A percentile compares a stretch with the other conserved stretches of the same genome.
These are phyloP conservation scores for Sugiyamaella valdiviana DNA, from an alignment of 805 yeast genomes.

Conservation along the genomic window DNA sequence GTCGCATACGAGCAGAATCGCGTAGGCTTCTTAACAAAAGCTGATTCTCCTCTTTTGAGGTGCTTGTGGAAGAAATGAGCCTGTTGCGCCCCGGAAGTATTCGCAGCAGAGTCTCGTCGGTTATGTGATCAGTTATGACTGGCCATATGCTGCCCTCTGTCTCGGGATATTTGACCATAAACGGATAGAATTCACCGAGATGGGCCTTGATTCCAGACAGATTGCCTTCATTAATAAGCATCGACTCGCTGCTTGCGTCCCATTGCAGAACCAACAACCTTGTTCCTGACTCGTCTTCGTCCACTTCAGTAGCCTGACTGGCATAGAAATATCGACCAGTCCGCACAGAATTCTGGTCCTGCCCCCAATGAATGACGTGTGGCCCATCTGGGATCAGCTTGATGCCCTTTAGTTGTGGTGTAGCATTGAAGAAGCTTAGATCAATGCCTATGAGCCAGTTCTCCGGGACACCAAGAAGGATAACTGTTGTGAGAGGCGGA, in stretches of 20 bases:
- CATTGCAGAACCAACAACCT: slow-evolving; percentile 35
- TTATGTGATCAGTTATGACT: slow-evolving; percentile 21
- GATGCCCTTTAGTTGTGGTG: slow-evolving; percentile 42
- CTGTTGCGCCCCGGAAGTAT: slow-evolving; percentile 25
- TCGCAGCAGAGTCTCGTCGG: slow-evolving; percentile 27
- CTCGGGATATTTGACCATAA: slow-evolving; percentile 40
- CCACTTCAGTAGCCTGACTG: slow-evolving; percentile 18
- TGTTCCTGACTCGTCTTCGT: neutral
- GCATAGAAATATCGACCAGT: slow-evolving; percentile 35
- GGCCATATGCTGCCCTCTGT: slow-evolving; percentile 30
- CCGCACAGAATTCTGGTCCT: slow-evolving; percentile 33
- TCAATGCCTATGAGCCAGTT: slow-evolving; percentile 44
- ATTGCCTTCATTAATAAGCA: slow-evolving; percentile 30
- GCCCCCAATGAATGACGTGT: slow-evolving; percentile 51
- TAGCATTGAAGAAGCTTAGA: slow-evolving; percentile 42
- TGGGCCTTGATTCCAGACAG: slow-evolving; percentile 25
- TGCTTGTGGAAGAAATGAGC: slow-evolving; percentile 39
- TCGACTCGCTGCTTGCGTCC: slow-evolving; percentile 33
- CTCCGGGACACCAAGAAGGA: slow-evolving; percentile 31
- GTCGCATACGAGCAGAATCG: slow-evolving; percentile 26
- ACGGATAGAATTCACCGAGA: slow-evolving; percentile 33
- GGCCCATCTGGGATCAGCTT: slow-evolving; percentile 45
- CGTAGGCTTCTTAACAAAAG: slow-evolving; percentile 36
- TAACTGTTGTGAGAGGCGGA: slow-evolving; percentile 18
- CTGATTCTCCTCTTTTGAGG: slow-evolving; percentile 47